Evolutionary conservation across 2,329 filamentous ascomycete species (phyloP), one percentile per base, ranked within the genome.

Genomic region (Cucurbitaria berberidis): DNA sequence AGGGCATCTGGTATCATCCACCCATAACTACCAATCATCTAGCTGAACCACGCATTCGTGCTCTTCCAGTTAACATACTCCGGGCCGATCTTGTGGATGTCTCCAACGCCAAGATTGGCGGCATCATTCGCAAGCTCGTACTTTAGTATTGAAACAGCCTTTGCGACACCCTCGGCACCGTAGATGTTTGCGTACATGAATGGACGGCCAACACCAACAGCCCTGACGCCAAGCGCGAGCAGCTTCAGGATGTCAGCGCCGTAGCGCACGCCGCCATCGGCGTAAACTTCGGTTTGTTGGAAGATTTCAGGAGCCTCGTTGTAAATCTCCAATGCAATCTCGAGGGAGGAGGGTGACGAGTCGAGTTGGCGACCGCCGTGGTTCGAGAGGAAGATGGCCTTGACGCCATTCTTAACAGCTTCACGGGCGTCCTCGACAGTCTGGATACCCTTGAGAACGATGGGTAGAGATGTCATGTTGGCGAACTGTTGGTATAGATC

Each of bases 261-360:
- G 44, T 76, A 76, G 13, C 76, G 67, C 5, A 77, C 72, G 48
- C 76, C 75, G 4, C 75, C 74, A 41, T 78, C 76, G 5, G 72
- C 74, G 43, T 69, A 76, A 7, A 78, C 73, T 43, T 78, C 76
- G 15, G 75, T 61, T 48, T 76, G 57, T 42, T 69, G 59, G 59
- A 78, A 77, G 16, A 78, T 68, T 15, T 74, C 69, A 0, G 76
- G 76, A 15, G 66, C 73, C 13, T 71, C 51, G n/a, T 84, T 86
- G 72, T 90, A 88, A 47, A 91, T 87, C 56, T 91, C 89, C 8
- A 90, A 84, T 4, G 89, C 89, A 45, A 93, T 85, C 65, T 95
- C 90, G 10, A 89, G 86, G 1, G 88, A 85, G 0, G 84, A 88
- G 0, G 88, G 87, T 2, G 82, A 79, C n/a, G 80, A 42, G 72